Evolutionary conservation across 1,284 basidiomycete genomes (phyloP).

Genomic region (Apiotrichum montevideense): DNA sequence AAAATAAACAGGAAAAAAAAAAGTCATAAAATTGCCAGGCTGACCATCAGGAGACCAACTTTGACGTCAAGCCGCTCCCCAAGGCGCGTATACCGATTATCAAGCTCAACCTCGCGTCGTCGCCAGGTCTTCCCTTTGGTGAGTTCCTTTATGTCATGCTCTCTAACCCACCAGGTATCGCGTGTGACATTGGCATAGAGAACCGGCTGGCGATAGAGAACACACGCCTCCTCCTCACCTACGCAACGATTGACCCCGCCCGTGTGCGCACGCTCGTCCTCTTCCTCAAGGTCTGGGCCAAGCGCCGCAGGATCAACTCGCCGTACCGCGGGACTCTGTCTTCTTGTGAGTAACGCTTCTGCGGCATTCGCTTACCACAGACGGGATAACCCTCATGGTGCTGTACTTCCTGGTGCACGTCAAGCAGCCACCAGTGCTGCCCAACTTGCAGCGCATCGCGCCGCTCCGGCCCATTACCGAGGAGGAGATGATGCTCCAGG

Average conservation of each 20-base stretch:
- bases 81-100: conserved; percentile 98
- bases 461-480: conserved; percentile 73
- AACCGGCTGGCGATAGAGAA: conserved; percentile 95
- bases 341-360: conserved; percentile 53
- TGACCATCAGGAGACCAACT: conserved; percentile 73
- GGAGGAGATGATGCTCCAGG: conserved; percentile 83
- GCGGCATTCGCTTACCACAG: conserved; percentile 14
- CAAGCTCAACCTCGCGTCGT: conserved; percentile 87
- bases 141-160: conserved; percentile 5
- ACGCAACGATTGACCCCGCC: conserved; percentile 93
- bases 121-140: conserved; percentile 77
- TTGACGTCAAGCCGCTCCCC: conserved; percentile 85
- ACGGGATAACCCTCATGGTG: conserved; percentile 95
- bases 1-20: conserved; percentile 31
- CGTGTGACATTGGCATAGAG: conserved; percentile 98
- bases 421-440: conserved; percentile 87
- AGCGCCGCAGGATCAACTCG: conserved; percentile 95
- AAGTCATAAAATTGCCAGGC: too few species aligned
- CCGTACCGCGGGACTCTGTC: conserved; percentile 94
- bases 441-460: conserved; percentile 83
- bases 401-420: conserved; percentile 96
- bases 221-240: conserved; percentile 90
- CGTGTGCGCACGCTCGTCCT: conserved; percentile 89
- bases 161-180: conserved; percentile 51
- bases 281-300: conserved; percentile 99